phyloP scores from a whole-genome alignment of 1,139 yeast genomes.

The Pneumocystis carinii region DNA sequence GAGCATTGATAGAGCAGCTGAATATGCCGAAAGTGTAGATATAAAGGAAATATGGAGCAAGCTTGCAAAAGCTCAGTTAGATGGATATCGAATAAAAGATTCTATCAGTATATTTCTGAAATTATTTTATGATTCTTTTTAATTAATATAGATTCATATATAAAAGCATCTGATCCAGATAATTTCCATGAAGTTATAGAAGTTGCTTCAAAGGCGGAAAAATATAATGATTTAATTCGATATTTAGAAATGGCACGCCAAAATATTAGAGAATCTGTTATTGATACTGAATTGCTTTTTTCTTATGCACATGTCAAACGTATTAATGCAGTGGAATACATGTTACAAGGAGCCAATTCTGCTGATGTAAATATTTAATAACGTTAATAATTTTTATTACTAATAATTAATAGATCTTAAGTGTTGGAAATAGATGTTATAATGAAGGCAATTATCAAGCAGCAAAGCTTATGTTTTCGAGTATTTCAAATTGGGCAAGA shows the following conservation, averaged over 20 bases:
- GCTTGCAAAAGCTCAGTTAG: slow-evolving; percentile 89
- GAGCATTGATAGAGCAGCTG: slow-evolving; percentile 89
- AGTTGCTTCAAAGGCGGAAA: slow-evolving; percentile 89
- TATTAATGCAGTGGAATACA: slow-evolving; percentile 66
- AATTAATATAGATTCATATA: slow-evolving; percentile 30
- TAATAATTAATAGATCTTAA: slow-evolving; percentile 13
- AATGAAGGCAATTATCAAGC: slow-evolving; percentile 77
- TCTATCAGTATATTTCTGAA: slow-evolving; percentile 35
- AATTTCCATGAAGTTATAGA: slow-evolving; percentile 88
- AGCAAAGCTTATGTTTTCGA: slow-evolving; percentile 74
- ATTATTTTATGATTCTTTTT: slow-evolving; percentile 33
- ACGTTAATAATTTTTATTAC: not conserved
- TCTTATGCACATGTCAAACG: slow-evolving; percentile 71
- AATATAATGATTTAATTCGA: slow-evolving; percentile 80
- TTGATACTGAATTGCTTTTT: slow-evolving; percentile 83
- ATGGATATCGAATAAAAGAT: slow-evolving; percentile 83
- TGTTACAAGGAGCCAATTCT: slow-evolving; percentile 75
- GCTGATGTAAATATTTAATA: slow-evolving; percentile 55
- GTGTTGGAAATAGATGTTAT: slow-evolving; percentile 82
- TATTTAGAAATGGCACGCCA: slow-evolving; percentile 90
- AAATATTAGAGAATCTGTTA: slow-evolving; percentile 73
- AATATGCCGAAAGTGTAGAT: slow-evolving; percentile 81
- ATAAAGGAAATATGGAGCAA: slow-evolving; percentile 84
- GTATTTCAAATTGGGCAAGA: slow-evolving; percentile 85
- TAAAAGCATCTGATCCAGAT: slow-evolving; percentile 80